Evolutionary conservation across 2,329 filamentous ascomycete genomes (phyloP).

Genomic region (Paracorniculantispora psalliotae): DNA sequence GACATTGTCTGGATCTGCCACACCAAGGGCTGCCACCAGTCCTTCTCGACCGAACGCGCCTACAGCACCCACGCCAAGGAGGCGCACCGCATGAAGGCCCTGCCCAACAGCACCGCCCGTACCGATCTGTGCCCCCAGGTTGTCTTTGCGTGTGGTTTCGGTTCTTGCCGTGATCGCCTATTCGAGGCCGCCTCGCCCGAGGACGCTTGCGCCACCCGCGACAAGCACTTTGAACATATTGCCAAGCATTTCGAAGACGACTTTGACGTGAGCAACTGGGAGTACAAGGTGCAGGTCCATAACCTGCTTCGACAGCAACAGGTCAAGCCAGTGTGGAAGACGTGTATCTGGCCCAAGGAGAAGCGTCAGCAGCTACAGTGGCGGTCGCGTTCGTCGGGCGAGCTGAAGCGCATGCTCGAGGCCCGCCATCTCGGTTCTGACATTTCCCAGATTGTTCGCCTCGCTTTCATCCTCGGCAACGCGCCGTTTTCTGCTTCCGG

Average conservation of each 20-base stretch:
- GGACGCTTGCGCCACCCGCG: constrained; percentile 32
- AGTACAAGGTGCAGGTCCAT: constrained; percentile 39
- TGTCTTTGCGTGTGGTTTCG: constrained; percentile 41
- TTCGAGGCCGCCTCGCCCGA: constrained; percentile 35
- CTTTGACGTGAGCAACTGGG: constrained; percentile 38
- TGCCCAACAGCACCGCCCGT: constrained; percentile 36
- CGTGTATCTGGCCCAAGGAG: constrained; percentile 41
- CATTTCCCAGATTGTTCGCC: constrained; percentile 36
- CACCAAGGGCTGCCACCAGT: constrained; percentile 36
- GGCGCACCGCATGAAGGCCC: constrained; percentile 36
- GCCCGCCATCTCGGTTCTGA: constrained; percentile 38
- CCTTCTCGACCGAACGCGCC: constrained; percentile 41
- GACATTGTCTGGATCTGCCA: constrained; percentile 40
- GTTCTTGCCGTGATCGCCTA: constrained; percentile 37
- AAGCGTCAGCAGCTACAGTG: constrained; percentile 36
- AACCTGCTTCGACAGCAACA: constrained; percentile 40
- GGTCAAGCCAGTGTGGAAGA: constrained; percentile 42
- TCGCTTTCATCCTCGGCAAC: constrained; percentile 40
- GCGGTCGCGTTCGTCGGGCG: constrained; percentile 37
- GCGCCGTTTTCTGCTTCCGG: constrained; percentile 32
- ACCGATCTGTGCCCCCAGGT: constrained; percentile 39
- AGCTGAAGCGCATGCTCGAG: constrained; percentile 41
- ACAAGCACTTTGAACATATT: constrained; percentile 44
- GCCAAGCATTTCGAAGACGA: constrained; percentile 43
- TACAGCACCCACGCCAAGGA: constrained; percentile 41